A percentile compares a stretch with the other conserved stretches of the same genome.
These are phyloP conservation scores for Blastocystis sp. DNA, from an alignment of 352 stramenopile species.

Conservation along the genomic window DNA sequence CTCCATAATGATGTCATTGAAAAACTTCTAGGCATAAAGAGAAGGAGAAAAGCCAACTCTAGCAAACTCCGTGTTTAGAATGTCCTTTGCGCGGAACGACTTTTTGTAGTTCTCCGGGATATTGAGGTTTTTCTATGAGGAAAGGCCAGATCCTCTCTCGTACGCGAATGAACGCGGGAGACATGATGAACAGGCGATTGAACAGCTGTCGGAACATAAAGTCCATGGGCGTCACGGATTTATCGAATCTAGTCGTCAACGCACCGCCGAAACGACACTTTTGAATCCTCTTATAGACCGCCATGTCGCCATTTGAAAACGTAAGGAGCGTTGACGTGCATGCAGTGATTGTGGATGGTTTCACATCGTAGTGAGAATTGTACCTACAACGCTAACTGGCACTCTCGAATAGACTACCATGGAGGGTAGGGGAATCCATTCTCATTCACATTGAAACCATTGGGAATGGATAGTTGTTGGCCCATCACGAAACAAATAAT, in stretches of 20 bases:
- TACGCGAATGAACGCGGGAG: slow-evolving; percentile 57
- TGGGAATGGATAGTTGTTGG: slow-evolving; percentile 63
- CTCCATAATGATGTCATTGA: slow-evolving; percentile 59
- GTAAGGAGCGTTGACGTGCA: slow-evolving; percentile 14
- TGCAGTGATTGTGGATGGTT: slow-evolving; percentile 1
- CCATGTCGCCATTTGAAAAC: slow-evolving; percentile 54
- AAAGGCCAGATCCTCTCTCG: neutral
- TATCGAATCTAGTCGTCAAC: slow-evolving; percentile 30
- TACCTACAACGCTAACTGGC: slow-evolving; percentile 31
- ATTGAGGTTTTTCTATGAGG: slow-evolving; percentile 46
- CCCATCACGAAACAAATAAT: slow-evolving; percentile 41
- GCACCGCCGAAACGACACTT: neutral
- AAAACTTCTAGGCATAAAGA: slow-evolving; percentile 37
- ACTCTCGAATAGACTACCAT: neutral
- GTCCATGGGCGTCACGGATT: slow-evolving; percentile 35
- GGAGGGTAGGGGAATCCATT: slow-evolving; percentile 40
- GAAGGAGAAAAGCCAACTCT: neutral
- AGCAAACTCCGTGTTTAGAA: slow-evolving; percentile 62
- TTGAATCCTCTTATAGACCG: slow-evolving; percentile 50
- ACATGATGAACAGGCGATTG: slow-evolving; percentile 55
- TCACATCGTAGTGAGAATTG: slow-evolving; percentile 43
- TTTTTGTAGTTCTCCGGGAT: neutral
- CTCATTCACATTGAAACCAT: slow-evolving; percentile 20
- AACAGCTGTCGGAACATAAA: slow-evolving; percentile 68
- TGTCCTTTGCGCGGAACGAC: slow-evolving; percentile 35